Evolutionary conservation across 1,139 yeast species (phyloP).

Genomic region (Scheffersomyces segobiensis): DNA sequence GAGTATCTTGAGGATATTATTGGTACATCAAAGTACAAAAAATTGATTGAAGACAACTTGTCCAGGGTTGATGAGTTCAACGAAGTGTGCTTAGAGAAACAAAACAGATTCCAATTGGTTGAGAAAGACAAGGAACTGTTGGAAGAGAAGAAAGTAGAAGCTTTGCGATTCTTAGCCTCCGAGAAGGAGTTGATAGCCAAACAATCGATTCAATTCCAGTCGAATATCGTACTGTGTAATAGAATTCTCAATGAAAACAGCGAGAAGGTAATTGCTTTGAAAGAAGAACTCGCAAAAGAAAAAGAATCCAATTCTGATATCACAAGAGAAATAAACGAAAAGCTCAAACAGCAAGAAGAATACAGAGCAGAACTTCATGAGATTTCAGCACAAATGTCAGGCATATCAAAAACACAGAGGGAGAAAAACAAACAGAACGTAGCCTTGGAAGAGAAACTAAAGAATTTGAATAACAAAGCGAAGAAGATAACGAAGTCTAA

Average conservation of each 20-base stretch:
- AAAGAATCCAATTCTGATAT: constrained; percentile 46
- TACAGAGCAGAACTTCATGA: constrained; percentile 30
- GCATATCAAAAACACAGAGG: constrained; percentile 35
- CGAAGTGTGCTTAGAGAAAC: constrained; percentile 79
- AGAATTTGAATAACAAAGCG: constrained; percentile 59
- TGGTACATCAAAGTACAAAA: constrained; percentile 86
- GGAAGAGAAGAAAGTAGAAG: constrained; percentile 70
- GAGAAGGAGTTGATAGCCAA: constrained; percentile 64
- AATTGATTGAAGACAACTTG: constrained; percentile 66
- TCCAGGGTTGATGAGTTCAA: constrained; percentile 66
- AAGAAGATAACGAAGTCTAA: constrained; percentile 60
- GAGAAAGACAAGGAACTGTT: constrained; percentile 71
- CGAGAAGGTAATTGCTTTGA: constrained; percentile 32
- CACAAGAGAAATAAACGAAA: constrained; percentile 39
- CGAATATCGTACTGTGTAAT: constrained; percentile 42
- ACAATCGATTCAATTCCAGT: constrained; percentile 60
- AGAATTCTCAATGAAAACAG: constrained; percentile 41
- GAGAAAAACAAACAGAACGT: constrained; percentile 54
- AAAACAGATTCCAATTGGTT: constrained; percentile 75
- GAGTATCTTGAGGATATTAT: constrained; percentile 96
- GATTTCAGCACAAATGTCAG: constrained; percentile 29
- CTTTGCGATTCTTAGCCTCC: constrained; percentile 60
- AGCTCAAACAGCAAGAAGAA: constrained; percentile 36
- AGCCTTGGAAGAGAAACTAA: constrained; percentile 71
- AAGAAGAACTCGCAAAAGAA: constrained; percentile 49